Conservation (phyloP, 2,329 filamentous ascomycete species). For the Dryadomyces sulphureus region DNA sequence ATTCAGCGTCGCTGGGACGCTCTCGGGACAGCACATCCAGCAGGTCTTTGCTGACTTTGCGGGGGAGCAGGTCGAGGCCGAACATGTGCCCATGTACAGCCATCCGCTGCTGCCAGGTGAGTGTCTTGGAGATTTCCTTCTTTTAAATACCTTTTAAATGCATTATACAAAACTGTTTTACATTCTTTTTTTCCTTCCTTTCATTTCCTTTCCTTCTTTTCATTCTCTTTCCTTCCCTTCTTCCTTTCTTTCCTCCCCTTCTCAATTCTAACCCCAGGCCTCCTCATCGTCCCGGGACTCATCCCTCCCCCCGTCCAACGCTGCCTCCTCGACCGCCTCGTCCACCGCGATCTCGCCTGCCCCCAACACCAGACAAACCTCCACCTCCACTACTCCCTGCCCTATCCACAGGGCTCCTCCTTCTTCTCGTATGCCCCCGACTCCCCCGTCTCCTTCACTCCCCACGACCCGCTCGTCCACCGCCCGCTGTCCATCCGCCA, state of each 20-base stretch:
- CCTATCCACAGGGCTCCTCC: constrained; percentile 22
- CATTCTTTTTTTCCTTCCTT: too few relatives aligned
- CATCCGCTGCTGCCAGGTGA: constrained; percentile 55
- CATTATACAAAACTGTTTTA: too few relatives aligned
- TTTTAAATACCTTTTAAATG: too few relatives aligned
- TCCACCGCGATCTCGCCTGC: constrained; percentile 52
- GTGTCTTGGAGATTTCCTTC: too few relatives aligned
- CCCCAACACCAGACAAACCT: constrained; percentile 73
- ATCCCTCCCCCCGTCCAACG: constrained; percentile 56
- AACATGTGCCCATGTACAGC: constrained; percentile 38
- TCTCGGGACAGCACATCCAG: constrained; percentile 19
- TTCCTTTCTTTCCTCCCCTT: not conserved
- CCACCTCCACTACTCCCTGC: constrained; percentile 21
- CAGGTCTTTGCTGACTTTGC: constrained; percentile 27
- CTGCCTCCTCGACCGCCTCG: constrained; percentile 53
- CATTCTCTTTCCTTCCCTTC: not conserved
- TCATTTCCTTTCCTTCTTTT: not conserved
- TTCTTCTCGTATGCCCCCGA: constrained; percentile 39
- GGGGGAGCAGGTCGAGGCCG: not conserved
- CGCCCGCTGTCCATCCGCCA: constrained; percentile 54
- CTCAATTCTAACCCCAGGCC: constrained; percentile 36
- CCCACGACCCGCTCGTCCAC: constrained; percentile 61
- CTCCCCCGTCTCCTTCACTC: constrained; percentile 36
- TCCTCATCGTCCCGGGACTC: constrained; percentile 63
- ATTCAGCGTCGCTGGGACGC: constrained; percentile 9